Base-by-base conservation (phyloP, 768 basidiomycete genomes). In the Kwoniella sp. region DNA sequence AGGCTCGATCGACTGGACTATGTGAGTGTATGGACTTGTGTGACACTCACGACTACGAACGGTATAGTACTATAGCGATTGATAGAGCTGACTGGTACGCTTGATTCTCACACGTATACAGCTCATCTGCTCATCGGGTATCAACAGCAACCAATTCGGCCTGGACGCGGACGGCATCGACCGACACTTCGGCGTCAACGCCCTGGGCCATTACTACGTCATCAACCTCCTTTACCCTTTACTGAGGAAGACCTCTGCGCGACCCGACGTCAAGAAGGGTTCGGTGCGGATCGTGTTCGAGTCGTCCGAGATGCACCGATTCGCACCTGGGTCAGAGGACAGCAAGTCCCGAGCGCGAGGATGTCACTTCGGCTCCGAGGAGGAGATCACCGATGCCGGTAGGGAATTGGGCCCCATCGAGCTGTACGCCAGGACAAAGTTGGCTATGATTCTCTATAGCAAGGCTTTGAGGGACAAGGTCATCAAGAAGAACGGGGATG, bases 151-250 rank as follows among this genome's bases (percentile, higher is more conserved):
- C 67, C 69, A 73, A 52, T 75, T 67, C 66, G 69, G 75, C 4
- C 61, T 73, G 2, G 67, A 66, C 54, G 57, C 58, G 13, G 73
- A 75, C 30, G 74, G 74, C 2, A 65, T 75, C 28, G 77, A 79
- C 54, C 60, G 73, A 26, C 77, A 76, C 65, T 72, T 75, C 50
- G 56, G 75, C 5, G 77, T 80, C 48, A 83, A 81, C 71, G 79
- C 81, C 55, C 78, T 83, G 53, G 82, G 81, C 0, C 82, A 84
- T 71, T 82, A 81, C 80, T 78, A 82, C 67, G 79, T 81, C 67
- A 79, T 83, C 75, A 84, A 83, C 73, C 82, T 79, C 26, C 76
- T 83, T 61, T 81, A 83, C 48, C 82, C 83, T 0, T 76, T 83
- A 28, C 64, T 83, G 25, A 75, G 79, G 38, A 79, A 78, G 66